Evolutionary conservation across 768 basidiomycete genomes (phyloP).

Genomic region (Macrolepiota fuliginosa): DNA sequence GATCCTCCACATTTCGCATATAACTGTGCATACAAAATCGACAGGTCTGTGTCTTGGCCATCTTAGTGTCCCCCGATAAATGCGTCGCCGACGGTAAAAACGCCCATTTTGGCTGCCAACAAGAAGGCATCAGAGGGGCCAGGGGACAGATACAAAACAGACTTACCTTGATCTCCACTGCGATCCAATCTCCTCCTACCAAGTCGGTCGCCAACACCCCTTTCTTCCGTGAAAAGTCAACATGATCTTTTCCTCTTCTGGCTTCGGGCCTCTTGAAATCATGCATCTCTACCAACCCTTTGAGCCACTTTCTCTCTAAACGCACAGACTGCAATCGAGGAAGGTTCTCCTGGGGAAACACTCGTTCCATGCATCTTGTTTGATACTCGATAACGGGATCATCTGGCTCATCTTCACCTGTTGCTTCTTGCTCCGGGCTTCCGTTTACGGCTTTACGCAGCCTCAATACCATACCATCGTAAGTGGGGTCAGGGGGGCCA

Average conservation of each 20-base stretch:
- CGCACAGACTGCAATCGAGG: slow-evolving; percentile 52
- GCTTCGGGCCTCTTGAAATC: slow-evolving; percentile 53
- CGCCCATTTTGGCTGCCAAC: slow-evolving; percentile 90
- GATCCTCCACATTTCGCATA: slow-evolving; percentile 40
- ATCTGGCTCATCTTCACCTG: slow-evolving; percentile 28
- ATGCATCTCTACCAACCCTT: slow-evolving; percentile 42
- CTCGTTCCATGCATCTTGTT: slow-evolving; percentile 53
- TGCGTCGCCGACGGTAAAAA: slow-evolving; percentile 71
- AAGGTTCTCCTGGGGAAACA: slow-evolving; percentile 62
- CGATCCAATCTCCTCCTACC: slow-evolving; percentile 59
- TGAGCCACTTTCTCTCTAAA: slow-evolving; percentile 58
- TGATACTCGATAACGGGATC: slow-evolving; percentile 56
- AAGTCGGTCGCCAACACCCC: slow-evolving; percentile 82
- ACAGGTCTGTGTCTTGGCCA: slow-evolving; percentile 70
- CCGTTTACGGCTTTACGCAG: slow-evolving; percentile 57
- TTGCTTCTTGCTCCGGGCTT: neutral
- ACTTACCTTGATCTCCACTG: slow-evolving; percentile 89
- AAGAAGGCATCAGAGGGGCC: slow-evolving; percentile 4
- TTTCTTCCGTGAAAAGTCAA: slow-evolving; percentile 53
- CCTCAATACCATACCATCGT: slow-evolving; percentile 69
- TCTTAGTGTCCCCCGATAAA: slow-evolving; percentile 55
- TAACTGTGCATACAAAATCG: slow-evolving; percentile 89
- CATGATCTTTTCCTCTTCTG: slow-evolving; percentile 51
- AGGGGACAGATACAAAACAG: neutral
- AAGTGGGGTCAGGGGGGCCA: slow-evolving; percentile 50